Conservation (phyloP, 441 rosid genomes). For the Erysimum pusillum region DNA sequence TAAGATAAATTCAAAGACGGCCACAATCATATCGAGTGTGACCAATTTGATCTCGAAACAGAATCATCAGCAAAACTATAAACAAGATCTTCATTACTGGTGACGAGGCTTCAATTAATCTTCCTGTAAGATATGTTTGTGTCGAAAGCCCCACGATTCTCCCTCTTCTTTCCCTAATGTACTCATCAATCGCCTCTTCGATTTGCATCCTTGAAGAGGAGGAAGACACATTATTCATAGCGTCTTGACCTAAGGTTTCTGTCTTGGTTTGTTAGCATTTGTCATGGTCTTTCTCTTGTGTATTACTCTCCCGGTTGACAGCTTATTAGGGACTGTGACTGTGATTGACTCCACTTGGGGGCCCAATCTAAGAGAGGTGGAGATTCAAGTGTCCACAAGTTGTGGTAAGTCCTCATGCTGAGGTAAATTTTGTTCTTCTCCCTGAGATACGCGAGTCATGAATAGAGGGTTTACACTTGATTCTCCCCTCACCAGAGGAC, state of each 20-base stretch:
- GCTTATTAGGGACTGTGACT: too few species aligned
- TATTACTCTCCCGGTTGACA: too few species aligned
- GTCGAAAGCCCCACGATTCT: conserved; percentile 54
- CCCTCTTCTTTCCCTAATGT: conserved; percentile 51
- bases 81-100: conserved; percentile 23
- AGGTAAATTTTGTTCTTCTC: too few species aligned
- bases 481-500: too few species aligned
- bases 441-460: too few species aligned
- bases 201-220: conserved; percentile 5
- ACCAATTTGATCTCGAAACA: conserved; percentile 47
- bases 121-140: conserved; percentile 55
- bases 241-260: neutral
- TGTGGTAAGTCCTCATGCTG: too few species aligned
- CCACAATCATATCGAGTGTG: conserved; percentile 58
- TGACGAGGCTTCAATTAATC: conserved; percentile 32
- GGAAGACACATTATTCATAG: neutral
- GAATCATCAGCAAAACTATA: conserved; percentile 38
- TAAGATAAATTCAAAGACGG: conserved; percentile 33
- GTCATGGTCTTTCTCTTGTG: too few species aligned
- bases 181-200: conserved; percentile 49
- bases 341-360: too few species aligned
- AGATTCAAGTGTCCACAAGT: too few species aligned
- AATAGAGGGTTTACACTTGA: too few species aligned
- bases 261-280: too few species aligned
- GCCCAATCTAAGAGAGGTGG: too few species aligned